Percentiles rank a stretch among this genome's conserved stretches.
Evolutionary conservation across 176 grass and related monocot species (phyloP).

Genomic region (Saccharum officinarum): DNA sequence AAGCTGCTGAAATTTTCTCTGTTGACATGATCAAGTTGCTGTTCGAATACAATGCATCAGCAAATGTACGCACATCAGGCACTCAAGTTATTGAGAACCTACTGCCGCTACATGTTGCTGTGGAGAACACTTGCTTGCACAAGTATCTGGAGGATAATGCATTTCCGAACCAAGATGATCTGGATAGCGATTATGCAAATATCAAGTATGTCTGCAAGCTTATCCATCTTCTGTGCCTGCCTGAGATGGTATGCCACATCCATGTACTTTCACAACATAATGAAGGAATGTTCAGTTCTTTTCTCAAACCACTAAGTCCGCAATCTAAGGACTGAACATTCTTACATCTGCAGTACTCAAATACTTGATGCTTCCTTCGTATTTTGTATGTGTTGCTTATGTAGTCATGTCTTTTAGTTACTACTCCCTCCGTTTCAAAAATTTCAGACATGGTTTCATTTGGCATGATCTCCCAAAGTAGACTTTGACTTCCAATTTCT

Average conservation of each 20-base stretch:
- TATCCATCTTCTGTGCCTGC: neutral
- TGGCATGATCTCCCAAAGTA: neutral
- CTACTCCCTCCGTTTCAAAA: neutral
- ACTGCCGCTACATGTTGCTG: conserved; percentile 4
- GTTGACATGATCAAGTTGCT: conserved; percentile 15
- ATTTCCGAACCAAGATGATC: neutral
- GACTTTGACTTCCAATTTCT: too few relatives aligned
- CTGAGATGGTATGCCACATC: neutral
- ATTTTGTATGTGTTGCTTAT: neutral
- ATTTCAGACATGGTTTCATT: neutral
- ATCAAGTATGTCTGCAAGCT: neutral
- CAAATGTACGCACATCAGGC: neutral
- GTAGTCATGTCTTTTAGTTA: neutral
- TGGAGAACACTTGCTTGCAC: conserved; percentile 11
- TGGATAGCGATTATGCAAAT: neutral
- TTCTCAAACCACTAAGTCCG: neutral
- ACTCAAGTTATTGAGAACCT: neutral
- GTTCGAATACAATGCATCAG: neutral
- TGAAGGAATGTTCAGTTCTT: neutral
- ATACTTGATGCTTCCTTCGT: neutral
- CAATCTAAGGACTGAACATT: neutral
- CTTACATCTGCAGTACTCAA: neutral
- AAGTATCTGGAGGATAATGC: conserved; percentile 1
- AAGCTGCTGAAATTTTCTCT: neutral
- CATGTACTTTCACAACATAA: neutral